Conservation (phyloP, 257 asterid species). For the Lithospermum erythrorhizon region DNA sequence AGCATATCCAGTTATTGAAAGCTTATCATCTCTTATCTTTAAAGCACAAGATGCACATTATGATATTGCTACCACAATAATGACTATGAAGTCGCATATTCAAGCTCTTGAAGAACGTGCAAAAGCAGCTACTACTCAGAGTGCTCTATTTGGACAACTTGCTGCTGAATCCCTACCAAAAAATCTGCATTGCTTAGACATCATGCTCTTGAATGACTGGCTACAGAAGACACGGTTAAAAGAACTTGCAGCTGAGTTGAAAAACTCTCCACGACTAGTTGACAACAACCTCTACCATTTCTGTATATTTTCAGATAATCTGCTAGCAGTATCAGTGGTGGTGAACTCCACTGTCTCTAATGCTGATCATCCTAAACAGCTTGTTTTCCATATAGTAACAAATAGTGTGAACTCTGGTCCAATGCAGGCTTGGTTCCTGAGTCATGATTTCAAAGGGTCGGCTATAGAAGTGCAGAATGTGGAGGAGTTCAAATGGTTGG, state of each 20-base stretch:
- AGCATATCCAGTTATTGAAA: conserved; percentile 63
- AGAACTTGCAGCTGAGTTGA: conserved; percentile 44
- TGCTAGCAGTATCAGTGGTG: conserved; percentile 65
- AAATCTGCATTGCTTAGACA: conserved; percentile 55
- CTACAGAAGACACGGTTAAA: conserved; percentile 34
- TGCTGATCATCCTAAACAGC: conserved; percentile 78
- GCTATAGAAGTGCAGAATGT: conserved; percentile 60
- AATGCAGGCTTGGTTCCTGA: conserved; percentile 86
- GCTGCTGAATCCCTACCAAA: conserved; percentile 69
- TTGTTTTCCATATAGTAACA: conserved; percentile 77
- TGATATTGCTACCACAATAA: conserved; percentile 72
- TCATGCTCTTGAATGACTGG: conserved; percentile 60
- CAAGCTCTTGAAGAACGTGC: conserved; percentile 77
- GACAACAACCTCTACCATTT: conserved; percentile 82
- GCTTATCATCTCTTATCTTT: conserved; percentile 60
- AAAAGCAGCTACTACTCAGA: conserved; percentile 57
- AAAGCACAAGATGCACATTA: conserved; percentile 74
- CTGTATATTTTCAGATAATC: conserved; percentile 75
- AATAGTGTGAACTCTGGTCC: conserved; percentile 52
- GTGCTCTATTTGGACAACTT: conserved; percentile 58
- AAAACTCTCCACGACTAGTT: conserved; percentile 54
- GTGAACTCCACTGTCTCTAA: conserved; percentile 69
- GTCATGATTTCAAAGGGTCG: conserved; percentile 60
- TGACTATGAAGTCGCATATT: conserved; percentile 75
- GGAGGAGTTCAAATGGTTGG: conserved; percentile 67